Evolutionary conservation across 1,284 basidiomycete species (phyloP).

Genomic region (Testicularia cyperi): DNA sequence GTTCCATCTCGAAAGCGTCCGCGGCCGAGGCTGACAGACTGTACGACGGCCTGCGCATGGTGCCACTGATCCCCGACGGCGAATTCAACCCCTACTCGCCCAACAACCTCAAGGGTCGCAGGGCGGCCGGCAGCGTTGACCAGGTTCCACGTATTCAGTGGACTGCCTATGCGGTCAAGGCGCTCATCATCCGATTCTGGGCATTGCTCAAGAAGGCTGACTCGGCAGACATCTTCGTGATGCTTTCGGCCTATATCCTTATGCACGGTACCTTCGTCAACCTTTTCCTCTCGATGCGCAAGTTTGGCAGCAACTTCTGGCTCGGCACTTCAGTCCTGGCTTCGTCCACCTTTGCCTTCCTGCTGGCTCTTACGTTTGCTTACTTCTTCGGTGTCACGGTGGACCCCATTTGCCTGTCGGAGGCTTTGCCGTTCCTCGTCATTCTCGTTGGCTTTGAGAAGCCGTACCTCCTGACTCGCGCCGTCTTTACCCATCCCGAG

Average conservation of each 20-base stretch:
- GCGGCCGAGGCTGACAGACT: constrained; percentile 21
- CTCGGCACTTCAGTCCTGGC: constrained; percentile 76
- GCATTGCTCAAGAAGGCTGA: constrained; percentile 72
- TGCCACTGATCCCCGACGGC: constrained; percentile 35
- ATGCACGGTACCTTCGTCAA: constrained; percentile 96
- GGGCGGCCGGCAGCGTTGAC: constrained; percentile 25
- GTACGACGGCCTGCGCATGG: constrained; percentile 25
- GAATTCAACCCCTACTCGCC: constrained; percentile 35
- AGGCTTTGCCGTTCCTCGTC: constrained; percentile 94
- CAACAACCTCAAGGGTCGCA: constrained; percentile 42
- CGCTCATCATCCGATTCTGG: constrained; percentile 56
- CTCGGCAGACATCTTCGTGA: constrained; percentile 90
- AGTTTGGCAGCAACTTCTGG: constrained; percentile 58
- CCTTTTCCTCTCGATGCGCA: constrained; percentile 59
- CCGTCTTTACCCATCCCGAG: constrained; percentile 85
- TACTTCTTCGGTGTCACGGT: constrained; percentile 81
- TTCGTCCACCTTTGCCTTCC: constrained; percentile 81
- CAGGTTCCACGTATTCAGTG: constrained; percentile 49
- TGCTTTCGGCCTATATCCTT: constrained; percentile 89
- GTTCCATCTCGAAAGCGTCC: constrained; percentile 15
- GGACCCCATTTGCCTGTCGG: constrained; percentile 87
- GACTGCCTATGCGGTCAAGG: constrained; percentile 51
- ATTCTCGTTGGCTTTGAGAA: constrained; percentile 98
- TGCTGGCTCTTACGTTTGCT: constrained; percentile 81
- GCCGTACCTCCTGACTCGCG: constrained; percentile 84